Evolutionary conservation across 1,284 basidiomycete species (phyloP), one percentile per base, ranked within the genome.

Genomic region (Cutaneotrichosporon sp.): DNA sequence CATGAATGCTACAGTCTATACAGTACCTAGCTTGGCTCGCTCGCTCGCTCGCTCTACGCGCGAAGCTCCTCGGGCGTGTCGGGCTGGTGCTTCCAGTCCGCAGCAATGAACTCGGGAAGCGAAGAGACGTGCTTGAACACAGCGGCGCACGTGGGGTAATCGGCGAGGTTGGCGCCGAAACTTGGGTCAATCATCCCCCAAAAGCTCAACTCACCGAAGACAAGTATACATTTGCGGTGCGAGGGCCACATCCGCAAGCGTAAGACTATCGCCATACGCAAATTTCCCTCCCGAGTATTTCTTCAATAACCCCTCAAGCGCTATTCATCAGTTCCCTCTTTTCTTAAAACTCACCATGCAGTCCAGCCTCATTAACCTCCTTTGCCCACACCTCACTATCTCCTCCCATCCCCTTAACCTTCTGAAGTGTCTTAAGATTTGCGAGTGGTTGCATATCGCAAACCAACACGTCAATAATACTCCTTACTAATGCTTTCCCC

Each of bases 1-100:
- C 40, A 13, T 42, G 13, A 36, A 13, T 36, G 9, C 36, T 9
- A 3, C 13, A 36, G 36, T 9, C 36, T 18, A 16, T 16, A 46
- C 18, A 18, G 49, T 16, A 26, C 49, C 8, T 26, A 26, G 26
- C 26, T 26, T 26, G 26, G 26, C 26, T 46, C 42, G 14, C 14
- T 46, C 26, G 26, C 21, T 9, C 49, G 32, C 49, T 50, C 22
- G 7, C 26, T 34, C 26, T n/a, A 60, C 32, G 58, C 63, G 18
- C 62, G 60, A 13, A 67, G 47, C 26, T 67, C 63, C 21, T 53
- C 66, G 21, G 66, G 66, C 30, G 66, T 68, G 64, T 68, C 66
- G 38, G 61, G 64, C 66, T 68, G 66, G 66, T 68, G 66, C 57
- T 56, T 56, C 51, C 56, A 68, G 64, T 68, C 66, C 31, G 66